Conservation (phyloP, 2,329 filamentous ascomycete species). For the Pseudogymnoascus sp. region DNA sequence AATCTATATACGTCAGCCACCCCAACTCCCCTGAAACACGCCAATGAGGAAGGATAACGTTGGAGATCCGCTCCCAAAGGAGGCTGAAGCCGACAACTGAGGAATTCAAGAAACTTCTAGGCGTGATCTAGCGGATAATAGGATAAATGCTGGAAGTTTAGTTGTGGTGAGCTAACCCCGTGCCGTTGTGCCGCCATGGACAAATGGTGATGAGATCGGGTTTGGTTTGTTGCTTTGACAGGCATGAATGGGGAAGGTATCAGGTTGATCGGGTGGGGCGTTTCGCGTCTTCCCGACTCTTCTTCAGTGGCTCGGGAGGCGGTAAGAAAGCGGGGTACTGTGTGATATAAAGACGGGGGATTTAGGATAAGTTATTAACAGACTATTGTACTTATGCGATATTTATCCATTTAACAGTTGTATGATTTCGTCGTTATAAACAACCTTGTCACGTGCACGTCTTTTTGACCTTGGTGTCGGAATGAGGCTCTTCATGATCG, state of each 20-base stretch:
- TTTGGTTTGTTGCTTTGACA: conserved; percentile 1
- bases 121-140: conserved; percentile 1
- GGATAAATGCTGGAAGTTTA: not conserved
- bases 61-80: not conserved
- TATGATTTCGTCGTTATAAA: no score
- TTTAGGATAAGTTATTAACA: conserved; percentile 4
- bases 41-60: not conserved
- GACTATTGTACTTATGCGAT: no score
- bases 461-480: no score
- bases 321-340: not conserved
- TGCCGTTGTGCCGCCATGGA: not conserved
- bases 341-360: not conserved
- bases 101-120: not conserved
- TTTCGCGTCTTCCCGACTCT: not conserved
- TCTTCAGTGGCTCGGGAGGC: not conserved
- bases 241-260: not conserved
- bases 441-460: no score
- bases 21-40: conserved; percentile 6
- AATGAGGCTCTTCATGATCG: no score
- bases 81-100: not conserved
- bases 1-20: conserved; percentile 6
- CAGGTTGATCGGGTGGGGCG: not conserved
- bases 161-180: not conserved
- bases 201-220: not conserved
- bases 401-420: no score